These are phyloP conservation scores for Aspergillus quadricinctus DNA, from an alignment of 2,329 filamentous ascomycete genomes.

Conservation along the genomic window DNA sequence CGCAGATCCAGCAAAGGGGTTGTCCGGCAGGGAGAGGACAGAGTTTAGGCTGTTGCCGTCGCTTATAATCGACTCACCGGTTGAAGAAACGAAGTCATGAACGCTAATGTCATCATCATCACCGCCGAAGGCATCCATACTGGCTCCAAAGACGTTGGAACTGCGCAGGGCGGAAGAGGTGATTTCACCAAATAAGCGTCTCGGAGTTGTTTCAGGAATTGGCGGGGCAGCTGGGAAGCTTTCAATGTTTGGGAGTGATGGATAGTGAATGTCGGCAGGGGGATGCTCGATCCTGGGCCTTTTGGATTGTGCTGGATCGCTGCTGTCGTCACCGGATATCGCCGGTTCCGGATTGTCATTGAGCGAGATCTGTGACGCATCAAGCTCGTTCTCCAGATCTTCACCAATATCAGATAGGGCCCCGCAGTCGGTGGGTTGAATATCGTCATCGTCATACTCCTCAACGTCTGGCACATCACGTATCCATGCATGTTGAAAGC, in stretches of 20 bases:
- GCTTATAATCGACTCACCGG: slow-evolving; percentile 36
- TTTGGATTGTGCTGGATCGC: slow-evolving; percentile 34
- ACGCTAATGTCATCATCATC: slow-evolving; percentile 34
- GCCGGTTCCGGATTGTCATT: slow-evolving; percentile 42
- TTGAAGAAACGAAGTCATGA: slow-evolving; percentile 37
- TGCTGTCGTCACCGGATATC: slow-evolving; percentile 31
- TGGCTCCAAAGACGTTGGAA: slow-evolving; percentile 45
- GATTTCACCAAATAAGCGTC: slow-evolving; percentile 60
- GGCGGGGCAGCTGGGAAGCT: slow-evolving; percentile 29
- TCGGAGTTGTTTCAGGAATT: slow-evolving; percentile 23
- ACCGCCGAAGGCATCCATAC: slow-evolving; percentile 25
- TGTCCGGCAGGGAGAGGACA: slow-evolving; percentile 34
- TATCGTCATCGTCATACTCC: slow-evolving; percentile 61
- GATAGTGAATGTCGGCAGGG: slow-evolving; percentile 36
- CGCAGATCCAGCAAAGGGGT: slow-evolving; percentile 35
- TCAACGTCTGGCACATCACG: slow-evolving; percentile 48
- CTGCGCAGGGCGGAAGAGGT: slow-evolving; percentile 51
- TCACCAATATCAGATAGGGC: slow-evolving; percentile 36
- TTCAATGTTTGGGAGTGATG: slow-evolving; percentile 38
- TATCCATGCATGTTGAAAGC: slow-evolving; percentile 75
- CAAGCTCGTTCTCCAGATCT: slow-evolving; percentile 38
- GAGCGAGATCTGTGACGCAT: slow-evolving; percentile 63
- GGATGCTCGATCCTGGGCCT: slow-evolving; percentile 29
- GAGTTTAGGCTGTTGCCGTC: slow-evolving; percentile 35
- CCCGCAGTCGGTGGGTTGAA: slow-evolving; percentile 46